Base-by-base conservation (phyloP, 352 stramenopile species). In the Globisporangium polare region DNA sequence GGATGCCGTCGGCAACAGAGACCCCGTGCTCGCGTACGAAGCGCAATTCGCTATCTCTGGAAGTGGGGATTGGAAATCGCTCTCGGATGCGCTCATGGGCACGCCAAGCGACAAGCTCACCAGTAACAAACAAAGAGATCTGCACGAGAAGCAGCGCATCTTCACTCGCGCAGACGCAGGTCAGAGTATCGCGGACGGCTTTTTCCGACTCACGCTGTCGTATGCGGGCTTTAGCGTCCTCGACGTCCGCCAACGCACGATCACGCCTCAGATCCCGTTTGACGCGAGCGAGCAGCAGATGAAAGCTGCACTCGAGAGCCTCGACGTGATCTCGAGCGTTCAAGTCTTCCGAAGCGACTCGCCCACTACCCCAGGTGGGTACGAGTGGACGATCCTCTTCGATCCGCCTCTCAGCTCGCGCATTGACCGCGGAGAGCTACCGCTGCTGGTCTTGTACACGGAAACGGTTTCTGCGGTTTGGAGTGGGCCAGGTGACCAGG, bases 181-280 rank as follows among this genome's bases (percentile, higher is more conserved):
- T 12, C 62, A 81, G 58, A 77, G 42, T 4, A 81, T 90, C 41
- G 53, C 26, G 17, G 66, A 80, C 52, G 83, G 83, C 1, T 80
- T 77, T 26, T 92, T 92, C 58, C 73, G 71, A 8, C 56, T 92
- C 4, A 62, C 67, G 0, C 31, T 90, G 0, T 76, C 72, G 0
- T 72, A 78, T 46, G 76, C 75, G 9, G 66, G 78, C 18, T 55
- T 65, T 37, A 82, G 69, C 56, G 31, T 42, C 3, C 66, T 82
- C 5, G 63, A 82, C 50, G 59, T 73, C 29, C 72, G 77, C n/a
- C 69, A 80, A 49, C 69, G 53, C 49, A 68, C 63, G 0, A 58
- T 88, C 33, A 90, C 83, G 27, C 68, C 74, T 15, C 67, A 62
- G 18, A 94, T 97, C 54, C 53, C 80, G 43, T 92, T 92, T 59